These are phyloP conservation scores for Chenopodium quinoa DNA, from an alignment of 148 eudicot genomes.

Conservation along the genomic window DNA sequence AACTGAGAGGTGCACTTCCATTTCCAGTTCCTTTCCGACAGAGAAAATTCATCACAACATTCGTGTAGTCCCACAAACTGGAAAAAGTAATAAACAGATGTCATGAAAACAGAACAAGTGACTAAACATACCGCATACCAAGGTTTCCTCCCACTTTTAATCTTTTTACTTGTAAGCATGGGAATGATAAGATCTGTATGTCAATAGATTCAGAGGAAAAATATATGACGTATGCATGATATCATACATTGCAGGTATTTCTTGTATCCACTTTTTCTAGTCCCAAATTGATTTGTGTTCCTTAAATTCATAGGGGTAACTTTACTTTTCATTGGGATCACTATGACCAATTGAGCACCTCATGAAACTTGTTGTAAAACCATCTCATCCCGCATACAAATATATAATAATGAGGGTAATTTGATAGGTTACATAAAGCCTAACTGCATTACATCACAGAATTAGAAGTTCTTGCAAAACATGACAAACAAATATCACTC, in stretches of 20 bases:
- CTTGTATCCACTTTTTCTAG: neutral
- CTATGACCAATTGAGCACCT: too few relatives aligned
- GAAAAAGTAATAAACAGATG: slow-evolving; percentile 21
- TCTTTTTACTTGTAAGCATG: neutral
- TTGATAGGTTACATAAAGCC: too few relatives aligned
- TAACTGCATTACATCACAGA: too few relatives aligned
- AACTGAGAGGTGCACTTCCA: slow-evolving; percentile 36
- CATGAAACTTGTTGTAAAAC: too few relatives aligned
- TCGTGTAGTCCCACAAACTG: slow-evolving; percentile 99
- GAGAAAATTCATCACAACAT: slow-evolving; percentile 88
- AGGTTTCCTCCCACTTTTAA: neutral
- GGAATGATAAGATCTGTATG: neutral
- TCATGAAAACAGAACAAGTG: neutral
- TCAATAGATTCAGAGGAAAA: neutral
- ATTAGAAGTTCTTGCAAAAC: too few relatives aligned
- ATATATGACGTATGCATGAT: neutral
- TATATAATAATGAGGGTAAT: too few relatives aligned
- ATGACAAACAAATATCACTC: too few relatives aligned
- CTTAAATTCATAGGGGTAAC: too few relatives aligned
- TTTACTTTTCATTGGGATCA: too few relatives aligned
- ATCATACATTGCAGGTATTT: neutral
- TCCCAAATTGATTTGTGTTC: neutral
- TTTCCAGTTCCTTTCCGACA: slow-evolving; percentile 50
- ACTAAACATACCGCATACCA: neutral
- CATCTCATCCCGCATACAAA: too few relatives aligned